A percentile compares a stretch with the other conserved stretches of the same genome.
Conservation (phyloP, 352 stramenopile species). For the Pythium oligandrum region DNA sequence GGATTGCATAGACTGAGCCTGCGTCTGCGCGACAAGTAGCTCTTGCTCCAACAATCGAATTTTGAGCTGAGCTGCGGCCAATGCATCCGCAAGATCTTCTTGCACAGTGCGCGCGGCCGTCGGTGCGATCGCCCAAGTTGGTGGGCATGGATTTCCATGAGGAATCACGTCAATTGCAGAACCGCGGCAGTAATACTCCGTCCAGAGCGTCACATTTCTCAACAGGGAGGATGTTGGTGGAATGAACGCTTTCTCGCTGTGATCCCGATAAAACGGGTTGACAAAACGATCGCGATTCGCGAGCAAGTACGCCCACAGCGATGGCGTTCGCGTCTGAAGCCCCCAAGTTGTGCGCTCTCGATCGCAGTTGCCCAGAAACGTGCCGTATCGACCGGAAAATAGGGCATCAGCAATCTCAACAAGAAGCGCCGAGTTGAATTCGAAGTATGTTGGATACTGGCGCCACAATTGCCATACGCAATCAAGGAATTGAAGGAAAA, state of each 20-base stretch:
- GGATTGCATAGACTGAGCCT: not conserved
- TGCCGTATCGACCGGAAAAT: conserved; percentile 75
- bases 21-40: conserved; percentile 12
- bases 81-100: conserved; percentile 55
- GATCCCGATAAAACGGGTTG: conserved; percentile 71
- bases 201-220: conserved; percentile 76
- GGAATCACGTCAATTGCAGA: conserved; percentile 36
- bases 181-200: conserved; percentile 72
- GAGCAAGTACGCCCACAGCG: conserved; percentile 63
- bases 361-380: conserved; percentile 87
- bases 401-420: conserved; percentile 66
- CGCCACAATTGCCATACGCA: conserved; percentile 81
- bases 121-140: conserved; percentile 27
- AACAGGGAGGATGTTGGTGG: conserved; percentile 50
- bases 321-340: conserved; percentile 49
- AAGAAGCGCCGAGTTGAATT: conserved; percentile 76
- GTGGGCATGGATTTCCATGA: conserved; percentile 37
- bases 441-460: conserved; percentile 81
- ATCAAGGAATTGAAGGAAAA: conserved; percentile 90
- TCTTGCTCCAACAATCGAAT: conserved; percentile 59
- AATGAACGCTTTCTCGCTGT: conserved; percentile 44
- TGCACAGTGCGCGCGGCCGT: conserved; percentile 17
- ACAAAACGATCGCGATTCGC: conserved; percentile 33
- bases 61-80: conserved; percentile 40
- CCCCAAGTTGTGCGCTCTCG: conserved; percentile 59